Base-by-base conservation (phyloP, 345 rosid genomes). In the Populus davidiana region DNA sequence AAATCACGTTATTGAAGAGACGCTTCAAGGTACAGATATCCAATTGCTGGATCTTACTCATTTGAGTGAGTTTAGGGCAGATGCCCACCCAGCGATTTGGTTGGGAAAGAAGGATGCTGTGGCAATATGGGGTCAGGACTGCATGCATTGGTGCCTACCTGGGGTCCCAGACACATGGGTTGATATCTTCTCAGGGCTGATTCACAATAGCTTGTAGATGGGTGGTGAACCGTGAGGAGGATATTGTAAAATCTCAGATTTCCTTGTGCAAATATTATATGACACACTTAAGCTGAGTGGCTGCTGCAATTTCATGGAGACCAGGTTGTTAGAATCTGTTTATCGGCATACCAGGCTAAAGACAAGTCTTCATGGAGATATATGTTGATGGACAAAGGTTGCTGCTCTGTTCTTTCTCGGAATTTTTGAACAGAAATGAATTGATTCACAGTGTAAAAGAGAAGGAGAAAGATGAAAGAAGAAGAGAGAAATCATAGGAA, bases 121-220 rank as follows among this genome's bases (percentile, higher is more conserved):
- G 38, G 92, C 90, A 5, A 79, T 82, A 49, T 93, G 98, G 97
- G 97, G 98, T 76, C 97, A 96, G 81, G 99, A 96, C 83, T 96
- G 99, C 89, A 87, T 96, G 99, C 99, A 96, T 64, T 96, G 99
- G 99, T 96, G 99, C 91, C 86, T 96, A 27, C 97, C 99, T 0
- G 98, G 99, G 68, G 86, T 96, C 43, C 99, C 99, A 0, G 99
- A 92, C 72, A 93, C 97, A 44, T 93, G 98, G 99, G 98, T 83
- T 6, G 93, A 96, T 85, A 89, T 96, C 49, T 85, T 92, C 77
- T 83, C 93, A 1, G 86, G 91, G 75, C 85, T 91, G 70, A 86
- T 90, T 70, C 76, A 6, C 33, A 69, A 73, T 66, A 75, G 83
- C 75, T 68, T 78, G 2, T 70, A 81, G 82, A 83, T 75, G 50